These are phyloP conservation scores for Litsea cubeba DNA, from an alignment of 164 flowering plant species.

Conservation along the genomic window DNA sequence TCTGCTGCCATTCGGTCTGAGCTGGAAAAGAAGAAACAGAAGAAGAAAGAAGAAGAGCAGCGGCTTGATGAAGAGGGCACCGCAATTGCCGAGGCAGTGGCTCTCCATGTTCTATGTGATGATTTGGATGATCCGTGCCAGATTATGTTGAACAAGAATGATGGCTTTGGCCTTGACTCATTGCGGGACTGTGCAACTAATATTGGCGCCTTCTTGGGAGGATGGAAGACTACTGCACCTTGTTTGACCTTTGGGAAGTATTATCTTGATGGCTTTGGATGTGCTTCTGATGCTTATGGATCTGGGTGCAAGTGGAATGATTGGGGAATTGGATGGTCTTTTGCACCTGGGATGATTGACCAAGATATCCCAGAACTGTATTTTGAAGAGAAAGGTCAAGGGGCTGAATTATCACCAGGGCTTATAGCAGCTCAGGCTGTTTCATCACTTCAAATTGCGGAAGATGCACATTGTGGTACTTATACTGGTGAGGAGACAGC, in stretches of 20 bases:
- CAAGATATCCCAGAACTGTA: constrained; percentile 24
- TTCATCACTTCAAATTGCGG: constrained; percentile 77
- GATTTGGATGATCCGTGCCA: constrained; percentile 73
- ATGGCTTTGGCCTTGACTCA: constrained; percentile 25
- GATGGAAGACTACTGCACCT: constrained; percentile 31
- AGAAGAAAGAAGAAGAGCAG: constrained; percentile 85
- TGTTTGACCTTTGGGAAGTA: constrained; percentile 27
- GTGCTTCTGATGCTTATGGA: constrained; percentile 43
- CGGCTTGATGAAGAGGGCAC: constrained; percentile 98
- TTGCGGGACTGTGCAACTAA: constrained; percentile 42
- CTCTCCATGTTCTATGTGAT: constrained; percentile 80
- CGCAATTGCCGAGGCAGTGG: constrained; percentile 95
- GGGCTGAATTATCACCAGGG: constrained; percentile 50
- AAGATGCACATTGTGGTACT: constrained; percentile 46
- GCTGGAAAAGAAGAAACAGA: constrained; percentile 91
- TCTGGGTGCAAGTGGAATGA: constrained; percentile 45
- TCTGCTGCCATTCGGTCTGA: constrained; percentile 94
- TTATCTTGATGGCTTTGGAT: constrained; percentile 41
- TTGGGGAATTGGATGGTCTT: constrained; percentile 38
- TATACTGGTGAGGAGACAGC: neutral
- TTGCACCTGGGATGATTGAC: constrained; percentile 30
- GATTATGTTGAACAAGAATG: constrained; percentile 43
- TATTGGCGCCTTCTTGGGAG: constrained; percentile 40
- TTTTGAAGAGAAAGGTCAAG: constrained; percentile 40
- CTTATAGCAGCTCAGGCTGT: constrained; percentile 80